Base-by-base conservation (phyloP, 495 filamentous ascomycete genomes). In the Polyplosphaeria fusca region DNA sequence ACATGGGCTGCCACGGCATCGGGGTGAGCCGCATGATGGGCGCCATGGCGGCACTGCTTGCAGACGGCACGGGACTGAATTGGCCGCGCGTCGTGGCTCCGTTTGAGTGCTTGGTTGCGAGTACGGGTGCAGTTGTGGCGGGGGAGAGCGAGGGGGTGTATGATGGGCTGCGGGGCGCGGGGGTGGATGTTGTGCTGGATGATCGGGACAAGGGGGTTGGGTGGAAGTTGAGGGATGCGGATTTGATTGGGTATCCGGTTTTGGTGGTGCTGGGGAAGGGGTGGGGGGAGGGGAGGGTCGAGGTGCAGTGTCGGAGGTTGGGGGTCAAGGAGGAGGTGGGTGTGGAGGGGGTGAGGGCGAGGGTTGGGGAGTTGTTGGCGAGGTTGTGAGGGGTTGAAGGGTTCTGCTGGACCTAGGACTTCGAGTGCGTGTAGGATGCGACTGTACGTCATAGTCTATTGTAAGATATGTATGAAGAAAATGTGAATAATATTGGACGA, bases 1-100 rank as follows among this genome's bases (percentile, higher is more conserved):
- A 93, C 49, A 96, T 97, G 92, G 93, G 93, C 42, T 98, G 94
- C 61, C 87, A 97, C 63, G 93, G 93, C 1, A 96, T 98, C 54
- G 93, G 93, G 0, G 79, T 98, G 20, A 95, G 91, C 1, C 86
- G 93, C 26, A 82, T 98, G 70, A 86, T 98, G 55, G 90, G 84
- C 3, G 89, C 93, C 4, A 81, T 92, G 1, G 89, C 93, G 0
- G 84, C 90, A 52, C 68, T 76, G 5, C 72, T 91, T n/a, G 76
- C 82, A 0, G 87, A 93, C 61, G 60, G 78, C 1, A 82, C 77
- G 45, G 93, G 93, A 0, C 76, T 98, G 13, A 91, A 88, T 63
- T 98, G 93, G 93, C 93, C 93, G 0, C 76, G 83, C 1, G 83
- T 76, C 13, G 89, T 95, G 50, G 88, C 94, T 3, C 93, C 93